phyloP scores from a whole-genome alignment of 345 rosid species.

The Salix viminalis region DNA sequence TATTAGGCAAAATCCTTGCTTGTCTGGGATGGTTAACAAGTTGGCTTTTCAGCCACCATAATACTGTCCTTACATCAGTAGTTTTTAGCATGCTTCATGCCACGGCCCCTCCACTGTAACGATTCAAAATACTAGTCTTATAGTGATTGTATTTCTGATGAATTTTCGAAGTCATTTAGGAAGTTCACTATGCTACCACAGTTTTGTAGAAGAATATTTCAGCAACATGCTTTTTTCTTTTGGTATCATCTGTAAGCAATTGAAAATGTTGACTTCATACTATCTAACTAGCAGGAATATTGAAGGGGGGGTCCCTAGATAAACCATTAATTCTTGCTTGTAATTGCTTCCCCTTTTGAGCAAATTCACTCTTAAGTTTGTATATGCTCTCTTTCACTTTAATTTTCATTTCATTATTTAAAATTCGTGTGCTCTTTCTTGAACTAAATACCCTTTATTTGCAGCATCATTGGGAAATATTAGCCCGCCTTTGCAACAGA shows the following conservation, averaged over 20 bases:
- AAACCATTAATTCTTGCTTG: neutral
- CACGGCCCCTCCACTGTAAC: neutral
- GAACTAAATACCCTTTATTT: conserved; percentile 1
- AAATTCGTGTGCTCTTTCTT: neutral
- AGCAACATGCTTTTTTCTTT: neutral
- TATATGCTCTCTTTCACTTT: neutral
- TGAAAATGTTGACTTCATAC: neutral
- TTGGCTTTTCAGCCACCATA: neutral
- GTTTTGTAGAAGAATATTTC: neutral
- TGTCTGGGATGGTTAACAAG: neutral
- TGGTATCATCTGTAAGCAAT: neutral
- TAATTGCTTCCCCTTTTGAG: neutral
- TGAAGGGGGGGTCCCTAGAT: neutral
- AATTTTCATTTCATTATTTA: neutral
- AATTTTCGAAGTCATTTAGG: neutral
- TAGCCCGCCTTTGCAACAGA: conserved; percentile 31
- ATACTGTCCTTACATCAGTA: neutral
- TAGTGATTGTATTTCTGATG: neutral
- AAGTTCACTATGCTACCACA: neutral
- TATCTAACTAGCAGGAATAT: neutral
- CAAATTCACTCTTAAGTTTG: neutral
- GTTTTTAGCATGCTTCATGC: neutral
- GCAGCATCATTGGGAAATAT: conserved; percentile 57
- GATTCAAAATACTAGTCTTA: neutral
- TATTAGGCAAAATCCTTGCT: neutral